Evolutionary conservation across 2,329 filamentous ascomycete species (phyloP).

Genomic region (Hypoxylon sp.): DNA sequence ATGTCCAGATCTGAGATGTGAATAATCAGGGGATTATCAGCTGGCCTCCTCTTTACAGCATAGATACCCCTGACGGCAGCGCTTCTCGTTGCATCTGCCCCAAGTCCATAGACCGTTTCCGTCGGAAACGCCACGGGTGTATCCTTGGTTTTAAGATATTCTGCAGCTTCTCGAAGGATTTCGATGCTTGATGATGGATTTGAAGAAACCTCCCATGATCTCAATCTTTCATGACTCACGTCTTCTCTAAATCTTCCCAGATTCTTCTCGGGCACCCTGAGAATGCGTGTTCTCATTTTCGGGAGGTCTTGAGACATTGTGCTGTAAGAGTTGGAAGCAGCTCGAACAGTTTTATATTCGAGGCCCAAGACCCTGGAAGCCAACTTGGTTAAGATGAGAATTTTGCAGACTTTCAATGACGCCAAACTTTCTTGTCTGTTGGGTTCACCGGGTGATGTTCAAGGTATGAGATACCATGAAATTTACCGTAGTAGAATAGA

Average conservation of each 20-base stretch:
- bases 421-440: neutral
- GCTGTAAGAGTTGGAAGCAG: constrained; percentile 46
- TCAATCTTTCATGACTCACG: constrained; percentile 43
- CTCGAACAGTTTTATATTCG: constrained; percentile 46
- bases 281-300: constrained; percentile 43
- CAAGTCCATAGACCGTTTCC: constrained; percentile 96
- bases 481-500: neutral
- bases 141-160: constrained; percentile 72
- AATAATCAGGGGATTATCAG: constrained; percentile 95
- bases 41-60: constrained; percentile 86
- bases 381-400: constrained; percentile 45
- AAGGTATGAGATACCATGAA: neutral
- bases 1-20: constrained; percentile 87
- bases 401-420: neutral
- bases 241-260: constrained; percentile 48
- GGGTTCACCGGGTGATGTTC: neutral
- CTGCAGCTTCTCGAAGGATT: constrained; percentile 72
- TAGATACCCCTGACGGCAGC: constrained; percentile 92
- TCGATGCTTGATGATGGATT: constrained; percentile 41
- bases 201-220: constrained; percentile 48
- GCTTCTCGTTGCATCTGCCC: constrained; percentile 92
- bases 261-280: constrained; percentile 43
- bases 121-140: constrained; percentile 94
- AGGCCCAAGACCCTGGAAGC: constrained; percentile 41
- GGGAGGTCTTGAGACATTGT: constrained; percentile 51